Percentiles rank a stretch among this genome's conserved stretches.
phyloP scores from a whole-genome alignment of 192 early-diverging fungal genomes.

The Paraglomus brasilianum region DNA sequence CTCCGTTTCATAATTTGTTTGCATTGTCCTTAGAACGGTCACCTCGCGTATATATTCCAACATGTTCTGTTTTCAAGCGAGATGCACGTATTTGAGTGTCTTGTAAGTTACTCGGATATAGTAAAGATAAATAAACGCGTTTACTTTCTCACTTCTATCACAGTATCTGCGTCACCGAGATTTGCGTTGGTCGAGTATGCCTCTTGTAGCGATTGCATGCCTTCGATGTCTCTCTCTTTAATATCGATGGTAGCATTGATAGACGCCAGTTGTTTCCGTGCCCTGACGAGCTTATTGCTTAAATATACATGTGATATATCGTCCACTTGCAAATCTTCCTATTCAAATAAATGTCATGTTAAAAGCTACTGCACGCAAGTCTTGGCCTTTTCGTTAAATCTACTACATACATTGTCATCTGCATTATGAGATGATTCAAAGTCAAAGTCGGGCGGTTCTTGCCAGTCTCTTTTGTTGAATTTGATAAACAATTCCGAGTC shows the following conservation, averaged over 20 bases:
- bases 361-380: not conserved
- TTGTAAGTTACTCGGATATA: too few relatives aligned
- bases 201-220: constrained; percentile 47
- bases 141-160: constrained; percentile 45
- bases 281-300: constrained; percentile 64
- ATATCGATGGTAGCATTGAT: constrained; percentile 49
- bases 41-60: constrained; percentile 52
- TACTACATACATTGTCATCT: constrained; percentile 38
- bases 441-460: constrained; percentile 32
- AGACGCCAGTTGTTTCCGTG: constrained; percentile 48
- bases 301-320: constrained; percentile 61
- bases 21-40: constrained; percentile 47
- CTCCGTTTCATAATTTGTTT: constrained; percentile 52
- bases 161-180: constrained; percentile 60
- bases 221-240: constrained; percentile 52
- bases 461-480: constrained; percentile 34
- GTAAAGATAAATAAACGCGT: too few relatives aligned
- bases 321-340: constrained; percentile 54
- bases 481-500: constrained; percentile 58
- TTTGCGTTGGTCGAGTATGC: constrained; percentile 49
- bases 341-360: not conserved
- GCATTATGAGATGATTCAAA: constrained; percentile 38
- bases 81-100: too few relatives aligned
- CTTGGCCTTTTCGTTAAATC: not conserved
- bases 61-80: constrained; percentile 42